These are phyloP conservation scores for Aethionema arabicum DNA, from an alignment of 345 rosid genomes.

Conservation along the genomic window DNA sequence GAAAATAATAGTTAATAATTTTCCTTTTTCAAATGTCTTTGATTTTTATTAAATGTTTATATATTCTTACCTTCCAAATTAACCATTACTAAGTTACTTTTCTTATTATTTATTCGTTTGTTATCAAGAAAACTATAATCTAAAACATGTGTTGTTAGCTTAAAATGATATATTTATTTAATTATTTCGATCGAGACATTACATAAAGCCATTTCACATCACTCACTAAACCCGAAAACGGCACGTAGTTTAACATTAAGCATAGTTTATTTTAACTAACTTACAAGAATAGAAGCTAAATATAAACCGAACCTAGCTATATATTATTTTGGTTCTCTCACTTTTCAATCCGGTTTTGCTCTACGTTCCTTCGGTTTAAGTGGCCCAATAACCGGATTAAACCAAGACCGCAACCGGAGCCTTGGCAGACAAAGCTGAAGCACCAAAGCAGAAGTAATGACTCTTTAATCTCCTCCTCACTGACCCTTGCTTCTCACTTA, in stretches of 20 bases:
- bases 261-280: background rate
- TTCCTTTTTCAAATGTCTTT: no score
- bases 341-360: constrained; percentile 13
- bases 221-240: constrained; percentile 3
- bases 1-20: no score
- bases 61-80: no score
- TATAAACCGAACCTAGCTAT: background rate
- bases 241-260: constrained; percentile 4
- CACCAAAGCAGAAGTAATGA: constrained; percentile 73
- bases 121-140: no score
- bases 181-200: no score
- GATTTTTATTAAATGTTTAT: no score
- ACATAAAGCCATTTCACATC: no score
- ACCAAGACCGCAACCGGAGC: constrained; percentile 44
- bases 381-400: constrained; percentile 43
- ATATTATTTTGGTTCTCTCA: background rate
- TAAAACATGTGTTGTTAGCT: background rate
- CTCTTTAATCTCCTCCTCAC: constrained; percentile 46
- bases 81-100: no score
- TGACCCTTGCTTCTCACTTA: constrained; percentile 42
- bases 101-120: no score
- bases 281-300: background rate
- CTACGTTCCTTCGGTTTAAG: constrained; percentile 18
- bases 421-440: constrained; percentile 49
- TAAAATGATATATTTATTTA: background rate